Conservation (phyloP, 495 filamentous ascomycete species). For the Lichina pygmaea region DNA sequence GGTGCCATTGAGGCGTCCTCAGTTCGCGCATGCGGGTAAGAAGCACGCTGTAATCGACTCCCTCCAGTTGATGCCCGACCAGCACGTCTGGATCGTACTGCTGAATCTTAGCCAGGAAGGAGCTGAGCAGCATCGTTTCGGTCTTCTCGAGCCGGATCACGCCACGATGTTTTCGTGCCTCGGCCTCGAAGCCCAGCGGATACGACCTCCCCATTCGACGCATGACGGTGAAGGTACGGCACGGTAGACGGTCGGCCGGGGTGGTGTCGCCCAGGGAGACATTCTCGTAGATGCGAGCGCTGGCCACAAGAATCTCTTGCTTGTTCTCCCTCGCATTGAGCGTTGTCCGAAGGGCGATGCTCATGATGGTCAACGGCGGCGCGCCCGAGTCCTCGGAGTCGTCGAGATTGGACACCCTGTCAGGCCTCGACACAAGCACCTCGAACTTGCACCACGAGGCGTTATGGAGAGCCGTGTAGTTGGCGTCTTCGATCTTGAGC, state of each 20-base stretch:
- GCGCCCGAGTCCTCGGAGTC: slow-evolving; percentile 43
- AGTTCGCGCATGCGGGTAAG: slow-evolving; percentile 68
- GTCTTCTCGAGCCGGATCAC: slow-evolving; percentile 53
- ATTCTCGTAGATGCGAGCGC: slow-evolving; percentile 76
- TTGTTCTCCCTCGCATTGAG: slow-evolving; percentile 88
- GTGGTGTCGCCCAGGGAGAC: slow-evolving; percentile 71
- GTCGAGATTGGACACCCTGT: slow-evolving; percentile 34
- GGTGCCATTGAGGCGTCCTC: slow-evolving; percentile 79
- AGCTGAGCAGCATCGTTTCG: slow-evolving; percentile 57
- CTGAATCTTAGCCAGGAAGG: slow-evolving; percentile 71
- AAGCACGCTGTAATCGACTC: slow-evolving; percentile 81
- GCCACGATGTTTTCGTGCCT: slow-evolving; percentile 41
- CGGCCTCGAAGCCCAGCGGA: slow-evolving; percentile 60
- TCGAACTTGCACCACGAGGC: slow-evolving; percentile 94
- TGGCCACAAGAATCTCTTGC: slow-evolving; percentile 78
- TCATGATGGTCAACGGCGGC: slow-evolving; percentile 83
- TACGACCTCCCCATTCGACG: slow-evolving; percentile 46
- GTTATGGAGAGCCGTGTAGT: slow-evolving; percentile 67
- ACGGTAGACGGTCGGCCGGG: slow-evolving; percentile 62
- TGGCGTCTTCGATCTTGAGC: slow-evolving; percentile 62
- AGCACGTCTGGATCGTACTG: slow-evolving; percentile 78
- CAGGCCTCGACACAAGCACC: slow-evolving; percentile 50
- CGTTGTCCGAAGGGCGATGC: slow-evolving; percentile 60
- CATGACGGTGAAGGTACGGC: slow-evolving; percentile 73
- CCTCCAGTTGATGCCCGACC: slow-evolving; percentile 87